Evolutionary conservation across 2,329 filamentous ascomycete species (phyloP).

Genomic region (Cytospora chrysosperma): DNA sequence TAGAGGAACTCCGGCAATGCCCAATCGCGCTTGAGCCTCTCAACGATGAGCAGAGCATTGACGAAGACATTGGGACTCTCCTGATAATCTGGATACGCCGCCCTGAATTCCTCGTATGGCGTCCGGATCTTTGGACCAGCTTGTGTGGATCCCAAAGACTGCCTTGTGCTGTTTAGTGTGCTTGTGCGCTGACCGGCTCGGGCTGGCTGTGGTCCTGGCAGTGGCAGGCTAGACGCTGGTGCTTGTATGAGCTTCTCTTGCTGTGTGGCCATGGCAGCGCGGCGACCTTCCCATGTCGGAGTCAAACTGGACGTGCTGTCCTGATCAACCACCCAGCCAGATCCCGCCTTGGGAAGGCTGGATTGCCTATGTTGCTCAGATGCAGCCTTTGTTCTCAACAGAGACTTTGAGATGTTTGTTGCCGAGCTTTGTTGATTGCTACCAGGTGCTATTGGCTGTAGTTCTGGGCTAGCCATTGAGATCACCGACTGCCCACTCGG

Average conservation of each 20-base stretch:
- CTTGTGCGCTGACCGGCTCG: not conserved
- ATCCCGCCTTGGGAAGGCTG: not conserved
- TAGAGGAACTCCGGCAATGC: conserved; percentile 33
- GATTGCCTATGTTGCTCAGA: not conserved
- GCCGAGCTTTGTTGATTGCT: not conserved
- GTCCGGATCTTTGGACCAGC: not conserved
- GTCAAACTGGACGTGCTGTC: conserved; percentile 1
- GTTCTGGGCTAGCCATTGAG: not conserved
- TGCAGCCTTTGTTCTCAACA: not conserved
- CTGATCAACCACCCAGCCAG: not conserved
- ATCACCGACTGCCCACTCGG: not conserved
- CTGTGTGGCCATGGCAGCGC: not conserved
- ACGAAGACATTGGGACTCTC: conserved; percentile 33
- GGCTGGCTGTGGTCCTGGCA: not conserved
- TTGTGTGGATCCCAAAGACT: not conserved
- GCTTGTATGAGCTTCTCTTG: not conserved
- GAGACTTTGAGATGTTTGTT: conserved; percentile 7
- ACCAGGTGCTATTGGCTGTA: not conserved
- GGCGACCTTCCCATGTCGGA: conserved; percentile 19
- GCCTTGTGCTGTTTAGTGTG: not conserved
- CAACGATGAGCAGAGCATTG: conserved; percentile 33
- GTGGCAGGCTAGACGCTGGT: not conserved
- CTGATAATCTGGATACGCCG: conserved; percentile 32
- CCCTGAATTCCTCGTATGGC: conserved; percentile 32
- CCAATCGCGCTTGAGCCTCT: conserved; percentile 27